These are phyloP conservation scores for Starmerella vaccinii DNA, from an alignment of 805 yeast genomes.

Conservation along the genomic window DNA sequence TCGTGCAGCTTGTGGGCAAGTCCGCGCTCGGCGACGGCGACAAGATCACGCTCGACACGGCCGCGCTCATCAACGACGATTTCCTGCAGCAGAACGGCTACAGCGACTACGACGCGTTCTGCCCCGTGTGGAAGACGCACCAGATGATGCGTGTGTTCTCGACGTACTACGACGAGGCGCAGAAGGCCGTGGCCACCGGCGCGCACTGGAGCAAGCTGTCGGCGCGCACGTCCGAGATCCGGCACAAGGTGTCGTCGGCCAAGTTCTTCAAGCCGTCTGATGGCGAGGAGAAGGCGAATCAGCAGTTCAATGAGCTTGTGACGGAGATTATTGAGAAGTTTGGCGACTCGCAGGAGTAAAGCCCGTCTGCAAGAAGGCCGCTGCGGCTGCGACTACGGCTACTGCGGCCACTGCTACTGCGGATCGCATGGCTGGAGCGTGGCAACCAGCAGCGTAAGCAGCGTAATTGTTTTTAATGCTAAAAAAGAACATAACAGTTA, in stretches of 20 bases:
- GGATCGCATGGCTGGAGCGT: too few species aligned
- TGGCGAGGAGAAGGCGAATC: constrained; percentile 70
- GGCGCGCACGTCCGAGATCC: constrained; percentile 81
- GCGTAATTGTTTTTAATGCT: too few species aligned
- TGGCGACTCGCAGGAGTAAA: constrained; percentile 85
- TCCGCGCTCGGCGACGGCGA: constrained; percentile 94
- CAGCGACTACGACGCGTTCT: constrained; percentile 95
- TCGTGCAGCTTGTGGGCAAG: constrained; percentile 97
- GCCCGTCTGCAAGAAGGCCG: not conserved
- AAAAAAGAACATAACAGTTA: too few species aligned
- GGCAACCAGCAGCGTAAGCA: too few species aligned
- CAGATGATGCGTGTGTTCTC: constrained; percentile 96
- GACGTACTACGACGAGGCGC: constrained; percentile 91
- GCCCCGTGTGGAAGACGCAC: constrained; percentile 98
- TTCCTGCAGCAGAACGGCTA: constrained; percentile 99
- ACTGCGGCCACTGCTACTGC: too few species aligned
- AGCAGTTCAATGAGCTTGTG: constrained; percentile 67
- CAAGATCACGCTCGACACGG: constrained; percentile 90
- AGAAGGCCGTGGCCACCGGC: constrained; percentile 88
- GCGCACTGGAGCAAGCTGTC: constrained; percentile 88
- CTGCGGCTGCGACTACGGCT: too few species aligned
- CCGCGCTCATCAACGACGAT: constrained; percentile 87
- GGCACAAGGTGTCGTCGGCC: constrained; percentile 86
- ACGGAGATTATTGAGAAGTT: constrained; percentile 75
- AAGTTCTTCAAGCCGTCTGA: constrained; percentile 92